Evolutionary conservation across 768 basidiomycete species (phyloP), one percentile per base, ranked within the genome.

Genomic region (Naganishia onofrii): DNA sequence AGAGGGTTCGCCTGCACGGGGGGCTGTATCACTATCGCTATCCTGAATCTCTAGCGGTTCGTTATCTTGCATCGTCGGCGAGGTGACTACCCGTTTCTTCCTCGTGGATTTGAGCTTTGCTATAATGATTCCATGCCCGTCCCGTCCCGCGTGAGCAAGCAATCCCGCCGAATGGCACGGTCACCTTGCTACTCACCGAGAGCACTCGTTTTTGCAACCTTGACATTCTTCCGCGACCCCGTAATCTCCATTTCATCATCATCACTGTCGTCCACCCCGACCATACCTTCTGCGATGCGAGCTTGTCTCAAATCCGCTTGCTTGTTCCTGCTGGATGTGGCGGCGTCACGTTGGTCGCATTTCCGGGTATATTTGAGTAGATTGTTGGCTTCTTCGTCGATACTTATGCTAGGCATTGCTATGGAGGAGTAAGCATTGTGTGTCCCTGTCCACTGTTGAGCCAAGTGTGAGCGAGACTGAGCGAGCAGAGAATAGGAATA

Each of bases 211-310:
- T 44, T 63, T 44, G 60, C 60, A 6, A 29, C 42, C 26, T 63
- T 63, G n/a, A 26, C 60, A 29, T 44, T 63, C 60, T 63, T 63
- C 36, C 60, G 60, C 2, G 60, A 63, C 38, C 60, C 60, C 9
- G 60, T 63, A 44, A 63, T 63, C 60, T 63, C 60, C 60, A 63
- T 63, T n/a, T n/a, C n/a, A 10, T 44, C 60, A 44, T 63, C 60
- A 63, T 63, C 60, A 28, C 38, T 63, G 38, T 23, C 57, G 7
- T 28, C 55, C 38, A 26, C 26, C 23, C 19, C 36, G 34, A 63
- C 38, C 42, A 34, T 44, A 3, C 57, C 57, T 6, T 19, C 57
- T 19, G 19, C 32, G 17, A 34, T 8, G 1, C 38, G 23, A 26
- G n/a, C 13, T 34, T 36, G 57, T 19, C 57, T 21, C 7, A 34